Base-by-base conservation (phyloP, 1,139 yeast genomes). In the Arxiozyma telluris region DNA sequence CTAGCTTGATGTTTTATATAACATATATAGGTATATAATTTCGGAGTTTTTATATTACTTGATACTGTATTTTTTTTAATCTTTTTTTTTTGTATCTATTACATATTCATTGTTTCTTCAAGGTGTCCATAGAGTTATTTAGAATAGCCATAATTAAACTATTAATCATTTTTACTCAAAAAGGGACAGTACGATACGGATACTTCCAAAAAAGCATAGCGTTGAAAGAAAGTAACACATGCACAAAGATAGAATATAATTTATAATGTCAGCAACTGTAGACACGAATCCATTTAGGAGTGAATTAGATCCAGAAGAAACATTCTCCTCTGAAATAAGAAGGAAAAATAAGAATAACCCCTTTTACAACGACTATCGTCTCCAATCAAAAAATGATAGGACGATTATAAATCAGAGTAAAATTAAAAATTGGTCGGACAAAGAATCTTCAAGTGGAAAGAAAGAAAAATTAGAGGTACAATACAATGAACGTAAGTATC, bases 311-410 rank as follows among this genome's bases (percentile, higher is more conserved):
- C 30, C 42, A 9, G 39, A 44, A 18, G 41, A 17, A 15, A 23
- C 30, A 17, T 39, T 23, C 15, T 27, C 4, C 23, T 38, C 38
- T 38, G 49, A 22, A 22, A 17, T 38, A 4, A 46, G 43, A 22
- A 38, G 48, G 27, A 50, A 44, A n/a, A 44, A 43, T 38, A 50
- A n/a, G 42, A 44, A 27, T 15, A 50, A 50, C 38, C 51, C 51
- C 4, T 50, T 50, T 23, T 44, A 44, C 44, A 22, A 38, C 23
- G 48, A 50, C 20, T 15, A 22, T 23, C 17, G 34, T 22, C n/a
- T 41, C 17, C 27, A 21, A 46, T 6, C 27, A 12, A 6, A 38
- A 2, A 15, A 46, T 17, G 23, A 22, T 11, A 46, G 42, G 17
- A 41, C 49, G 5, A 38, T 8, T 11, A 21, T 46, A 7, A 21